Conservation (phyloP, 371 early-diverging fungal genomes). For the Blastocladiella emersonii region DNA sequence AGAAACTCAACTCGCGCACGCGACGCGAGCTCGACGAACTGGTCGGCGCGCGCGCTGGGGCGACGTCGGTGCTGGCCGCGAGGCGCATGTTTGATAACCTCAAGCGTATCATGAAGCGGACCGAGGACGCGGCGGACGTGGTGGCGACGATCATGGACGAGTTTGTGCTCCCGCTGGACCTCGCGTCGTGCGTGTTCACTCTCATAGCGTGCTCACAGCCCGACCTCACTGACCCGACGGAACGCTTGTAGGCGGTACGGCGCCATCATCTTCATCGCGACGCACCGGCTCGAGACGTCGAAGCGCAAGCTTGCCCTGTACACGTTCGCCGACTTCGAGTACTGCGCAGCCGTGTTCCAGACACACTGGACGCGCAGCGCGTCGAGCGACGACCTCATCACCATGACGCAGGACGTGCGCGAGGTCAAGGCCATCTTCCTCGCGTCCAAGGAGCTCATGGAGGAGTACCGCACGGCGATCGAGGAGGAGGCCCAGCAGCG, state of each 20-base stretch:
- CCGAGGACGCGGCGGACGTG: constrained; percentile 36
- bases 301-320: constrained; percentile 35
- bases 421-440: constrained; percentile 22
- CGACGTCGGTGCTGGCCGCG: constrained; percentile 14
- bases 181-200: constrained; percentile 23
- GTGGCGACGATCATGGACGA: constrained; percentile 24
- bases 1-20: constrained; percentile 28
- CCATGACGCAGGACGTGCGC: too few relatives aligned
- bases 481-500: too few relatives aligned
- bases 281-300: constrained; percentile 42
- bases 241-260: constrained; percentile 27
- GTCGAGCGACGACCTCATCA: too few relatives aligned
- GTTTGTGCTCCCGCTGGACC: constrained; percentile 28
- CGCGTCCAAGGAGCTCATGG: constrained; percentile 22
- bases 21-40: constrained; percentile 29
- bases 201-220: too few relatives aligned
- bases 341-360: constrained; percentile 24
- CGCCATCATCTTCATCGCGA: constrained; percentile 37
- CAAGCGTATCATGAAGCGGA: constrained; percentile 38
- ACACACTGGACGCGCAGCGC: constrained; percentile 19
- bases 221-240: neutral
- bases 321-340: constrained; percentile 36
- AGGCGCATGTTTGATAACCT: constrained; percentile 46
- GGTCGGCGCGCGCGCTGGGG: constrained; percentile 6
- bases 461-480: constrained; percentile 16